Base-by-base conservation (phyloP, 2,329 filamentous ascomycete species). In the Aspergillus alliaceus region DNA sequence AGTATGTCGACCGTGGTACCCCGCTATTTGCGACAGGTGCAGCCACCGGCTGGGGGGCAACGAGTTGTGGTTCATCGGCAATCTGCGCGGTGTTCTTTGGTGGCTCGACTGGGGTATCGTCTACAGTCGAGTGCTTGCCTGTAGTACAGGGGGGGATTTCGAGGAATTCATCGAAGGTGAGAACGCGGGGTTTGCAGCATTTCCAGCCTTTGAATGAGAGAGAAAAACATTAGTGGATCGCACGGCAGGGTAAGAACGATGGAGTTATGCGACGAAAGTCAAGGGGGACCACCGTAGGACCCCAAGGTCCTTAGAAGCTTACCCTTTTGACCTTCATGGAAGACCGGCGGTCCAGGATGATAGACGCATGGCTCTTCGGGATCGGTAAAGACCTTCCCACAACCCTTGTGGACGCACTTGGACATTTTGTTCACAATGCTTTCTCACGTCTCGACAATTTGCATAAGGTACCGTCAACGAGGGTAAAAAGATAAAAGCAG, bases 251-350 rank as follows among this genome's bases (percentile, higher is more conserved):
- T n/a, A 52, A 32, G 25, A 27, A 31, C 4, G 6, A 15, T 31
- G 15, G 29, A 25, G 37, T 37, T 52, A 56, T 20, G 47, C 11
- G 22, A 51, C 27, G 15, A 53, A 56, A 60, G 56, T 58, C 15
- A 29, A 44, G 15, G 34, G 51, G 59, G 44, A 39, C 57, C 60
- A 57, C 29, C 49, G 40, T 59, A 27, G n/a, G 54, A 55, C 58
- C 61, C 59, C 66, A 72, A 67, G 68, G 67, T 65, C 60, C 62
- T 58, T 51, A n/a, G 27, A 32, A 72, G 27, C 78, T 72, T 80
- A 96, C 93, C 95, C 87, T 99, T 98, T 79, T 97, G 93, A 60
- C 95, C 95, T 79, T 99, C 95, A 75, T 98, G 95, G 76, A 99
- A 99, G 73, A 95, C 83, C 46, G 95, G 95, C 63, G 93, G 91